Evolutionary conservation across 768 basidiomycete species (phyloP), one percentile per base, ranked within the genome.

Genomic region (Boletus speciosus): DNA sequence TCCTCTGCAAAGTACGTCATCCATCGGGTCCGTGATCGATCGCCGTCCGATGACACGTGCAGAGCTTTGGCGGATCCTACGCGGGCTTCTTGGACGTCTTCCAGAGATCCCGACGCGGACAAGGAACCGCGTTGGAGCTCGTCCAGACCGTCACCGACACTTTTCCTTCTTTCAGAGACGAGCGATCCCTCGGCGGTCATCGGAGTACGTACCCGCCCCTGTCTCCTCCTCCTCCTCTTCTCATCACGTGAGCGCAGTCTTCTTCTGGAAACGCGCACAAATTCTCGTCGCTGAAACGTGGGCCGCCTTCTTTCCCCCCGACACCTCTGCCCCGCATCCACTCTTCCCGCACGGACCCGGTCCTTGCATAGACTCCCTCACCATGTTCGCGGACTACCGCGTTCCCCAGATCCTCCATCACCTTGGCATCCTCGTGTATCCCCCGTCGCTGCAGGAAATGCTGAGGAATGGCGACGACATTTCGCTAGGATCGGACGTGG

Each of bases 321-420:
- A 75, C 3, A 55, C 57, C 72, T 11, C 71, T 7, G 52, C 66
- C 7, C 61, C 74, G 0, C 92, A 94, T 66, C 92, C 91, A 4
- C 72, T 93, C 40, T 90, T 94, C 71, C 86, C 87, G 4, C 74
- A 78, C 15, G 49, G 61, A 7, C 66, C 66, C 10, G 86, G 85
- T 5, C 74, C 85, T 19, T 75, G 76, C 36, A 89, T 93, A 56
- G 76, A 80, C 47, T 73, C 84, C 46, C 79, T 95, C 11, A 93
- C 93, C 21, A 95, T 94, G 93, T 96, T 96, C 68, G 90, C 93
- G 5, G 93, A 95, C 74, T 93, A 94, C 65, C 83, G 91, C 39
- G 89, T 96, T 6, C 93, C 93, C 2, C 93, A 95, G 66, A 90
- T 95, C 53, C 73, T 96, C 29, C 88, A 95, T 71, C 91, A 92